phyloP scores from a whole-genome alignment of 164 flowering plant species.

The Kingdonia uniflora region DNA sequence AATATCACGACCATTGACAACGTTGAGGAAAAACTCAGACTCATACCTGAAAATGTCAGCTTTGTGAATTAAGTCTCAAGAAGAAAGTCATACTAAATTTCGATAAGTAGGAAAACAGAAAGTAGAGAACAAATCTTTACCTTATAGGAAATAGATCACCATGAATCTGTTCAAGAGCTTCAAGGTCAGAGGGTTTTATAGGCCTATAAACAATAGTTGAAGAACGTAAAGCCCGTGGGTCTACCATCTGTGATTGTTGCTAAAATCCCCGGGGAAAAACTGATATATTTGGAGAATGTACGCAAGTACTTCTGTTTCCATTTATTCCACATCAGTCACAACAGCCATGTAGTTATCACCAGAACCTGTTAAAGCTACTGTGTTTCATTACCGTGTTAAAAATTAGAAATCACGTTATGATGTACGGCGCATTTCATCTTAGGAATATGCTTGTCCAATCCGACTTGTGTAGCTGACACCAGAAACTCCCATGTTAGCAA shows the following conservation, averaged over 20 bases:
- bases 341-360: slow-evolving; percentile 27
- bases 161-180: slow-evolving; percentile 63
- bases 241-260: slow-evolving; percentile 38
- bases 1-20: slow-evolving; percentile 70
- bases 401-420: too few species aligned
- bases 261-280: slow-evolving; percentile 33
- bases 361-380: too few species aligned
- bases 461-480: too few species aligned
- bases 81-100: not conserved
- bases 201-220: slow-evolving; percentile 68
- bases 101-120: not conserved
- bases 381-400: too few species aligned
- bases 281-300: slow-evolving; percentile 18
- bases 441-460: too few species aligned
- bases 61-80: slow-evolving; percentile 2
- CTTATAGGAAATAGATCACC: slow-evolving; percentile 80
- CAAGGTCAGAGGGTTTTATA: slow-evolving; percentile 64
- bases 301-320: slow-evolving; percentile 26
- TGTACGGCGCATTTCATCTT: not conserved
- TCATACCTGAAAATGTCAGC: slow-evolving; percentile 56
- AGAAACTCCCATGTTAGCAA: too few species aligned
- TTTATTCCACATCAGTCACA: slow-evolving; percentile 25
- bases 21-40: slow-evolving; percentile 81
- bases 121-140: slow-evolving; percentile 19
- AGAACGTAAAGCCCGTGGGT: slow-evolving; percentile 24